These are phyloP conservation scores for Lipomyces starkeyi DNA, from an alignment of 805 yeast genomes.

Conservation along the genomic window DNA sequence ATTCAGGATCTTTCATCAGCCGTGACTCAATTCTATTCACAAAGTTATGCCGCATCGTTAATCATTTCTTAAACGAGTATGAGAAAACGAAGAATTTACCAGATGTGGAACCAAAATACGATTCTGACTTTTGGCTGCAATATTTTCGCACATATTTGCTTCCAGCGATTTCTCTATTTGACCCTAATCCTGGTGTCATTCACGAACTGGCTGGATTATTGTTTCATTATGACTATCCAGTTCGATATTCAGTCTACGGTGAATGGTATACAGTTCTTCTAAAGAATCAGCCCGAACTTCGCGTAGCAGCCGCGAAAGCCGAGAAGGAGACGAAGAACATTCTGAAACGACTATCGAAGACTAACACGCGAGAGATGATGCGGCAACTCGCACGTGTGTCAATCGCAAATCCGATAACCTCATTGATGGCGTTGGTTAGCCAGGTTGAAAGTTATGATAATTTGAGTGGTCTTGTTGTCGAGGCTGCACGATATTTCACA, in stretches of 20 bases:
- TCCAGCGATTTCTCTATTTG: slow-evolving; percentile 62
- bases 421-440: slow-evolving; percentile 69
- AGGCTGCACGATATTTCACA: slow-evolving; percentile 76
- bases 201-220: slow-evolving; percentile 66
- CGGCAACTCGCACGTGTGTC: slow-evolving; percentile 73
- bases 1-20: slow-evolving; percentile 63
- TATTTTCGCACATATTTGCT: slow-evolving; percentile 69
- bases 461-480: slow-evolving; percentile 75
- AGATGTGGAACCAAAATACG: slow-evolving; percentile 28
- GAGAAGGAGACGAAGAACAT: slow-evolving; percentile 80
- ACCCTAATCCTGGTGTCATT: slow-evolving; percentile 63
- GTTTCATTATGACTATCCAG: slow-evolving; percentile 60
- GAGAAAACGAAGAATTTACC: slow-evolving; percentile 28
- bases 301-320: slow-evolving; percentile 65
- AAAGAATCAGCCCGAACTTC: slow-evolving; percentile 61
- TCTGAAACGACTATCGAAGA: slow-evolving; percentile 80
- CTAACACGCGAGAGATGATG: slow-evolving; percentile 75
- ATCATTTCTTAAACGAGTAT: slow-evolving; percentile 18
- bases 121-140: slow-evolving; percentile 57
- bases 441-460: slow-evolving; percentile 94
- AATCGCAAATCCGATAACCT: slow-evolving; percentile 77
- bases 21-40: slow-evolving; percentile 56
- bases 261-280: slow-evolving; percentile 67
- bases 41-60: slow-evolving; percentile 67
- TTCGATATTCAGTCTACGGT: slow-evolving; percentile 78